Evolutionary conservation across 2,329 filamentous ascomycete species (phyloP).

Genomic region (Penicillium sp.): DNA sequence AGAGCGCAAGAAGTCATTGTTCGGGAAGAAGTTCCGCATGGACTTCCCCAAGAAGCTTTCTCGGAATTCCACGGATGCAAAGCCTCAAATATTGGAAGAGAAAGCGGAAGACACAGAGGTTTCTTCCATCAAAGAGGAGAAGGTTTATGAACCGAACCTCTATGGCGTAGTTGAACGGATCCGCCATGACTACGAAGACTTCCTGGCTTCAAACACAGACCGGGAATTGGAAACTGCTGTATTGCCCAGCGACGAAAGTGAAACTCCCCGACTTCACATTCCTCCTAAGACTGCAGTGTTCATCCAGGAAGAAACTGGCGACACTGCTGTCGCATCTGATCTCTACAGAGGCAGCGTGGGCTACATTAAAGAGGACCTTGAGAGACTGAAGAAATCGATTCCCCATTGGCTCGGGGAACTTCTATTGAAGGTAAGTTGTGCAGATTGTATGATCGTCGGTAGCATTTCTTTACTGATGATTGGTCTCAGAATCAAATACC

Average conservation of each 20-base stretch:
- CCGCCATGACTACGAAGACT: slow-evolving; percentile 49
- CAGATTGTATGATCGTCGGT: background rate
- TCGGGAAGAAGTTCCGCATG: slow-evolving; percentile 83
- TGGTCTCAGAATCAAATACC: slow-evolving; percentile 70
- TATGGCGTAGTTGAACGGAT: slow-evolving; percentile 49
- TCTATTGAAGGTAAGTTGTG: slow-evolving; percentile 64
- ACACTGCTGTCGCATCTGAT: slow-evolving; percentile 71
- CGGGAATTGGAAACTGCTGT: slow-evolving; percentile 43
- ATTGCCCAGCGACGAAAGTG: slow-evolving; percentile 45
- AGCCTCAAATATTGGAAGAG: slow-evolving; percentile 73
- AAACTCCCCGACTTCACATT: slow-evolving; percentile 48
- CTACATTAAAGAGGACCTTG: slow-evolving; percentile 72
- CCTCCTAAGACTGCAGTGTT: slow-evolving; percentile 59
- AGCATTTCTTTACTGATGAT: background rate
- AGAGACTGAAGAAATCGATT: slow-evolving; percentile 80
- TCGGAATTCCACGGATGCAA: slow-evolving; percentile 67
- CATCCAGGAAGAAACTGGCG: slow-evolving; percentile 66
- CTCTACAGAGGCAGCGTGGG: slow-evolving; percentile 88
- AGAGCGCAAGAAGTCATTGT: slow-evolving; percentile 66
- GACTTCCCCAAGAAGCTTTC: slow-evolving; percentile 77
- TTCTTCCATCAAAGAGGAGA: slow-evolving; percentile 55
- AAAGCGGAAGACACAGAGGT: slow-evolving; percentile 61
- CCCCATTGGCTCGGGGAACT: slow-evolving; percentile 93
- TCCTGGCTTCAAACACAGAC: slow-evolving; percentile 39
- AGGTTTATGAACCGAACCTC: slow-evolving; percentile 49